Evolutionary conservation across 1,284 basidiomycete genomes (phyloP).

Genomic region (Thelephora terrestris): DNA sequence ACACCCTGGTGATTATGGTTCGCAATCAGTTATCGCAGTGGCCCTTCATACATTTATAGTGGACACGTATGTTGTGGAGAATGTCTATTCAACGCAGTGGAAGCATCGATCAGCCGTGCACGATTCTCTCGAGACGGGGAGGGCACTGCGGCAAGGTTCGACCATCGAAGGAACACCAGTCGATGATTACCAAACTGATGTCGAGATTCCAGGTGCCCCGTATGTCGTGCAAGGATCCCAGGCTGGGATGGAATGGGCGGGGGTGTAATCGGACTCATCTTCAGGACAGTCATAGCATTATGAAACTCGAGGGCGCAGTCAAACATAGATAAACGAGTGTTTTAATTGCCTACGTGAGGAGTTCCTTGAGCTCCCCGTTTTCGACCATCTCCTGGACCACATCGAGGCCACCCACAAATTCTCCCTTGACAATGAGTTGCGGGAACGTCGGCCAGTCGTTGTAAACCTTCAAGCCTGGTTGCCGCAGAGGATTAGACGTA

Average conservation of each 20-base stretch:
- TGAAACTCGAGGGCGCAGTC: conserved; percentile 4
- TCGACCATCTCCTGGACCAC: conserved; percentile 57
- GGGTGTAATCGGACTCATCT: conserved; percentile 29
- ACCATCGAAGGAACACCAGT: background rate
- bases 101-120: conserved; percentile 45
- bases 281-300: conserved; percentile 21
- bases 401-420: conserved; percentile 64
- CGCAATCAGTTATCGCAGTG: background rate
- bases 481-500: background rate
- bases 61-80: conserved; percentile 69
- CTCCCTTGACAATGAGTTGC: conserved; percentile 56
- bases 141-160: conserved; percentile 34
- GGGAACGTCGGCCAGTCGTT: conserved; percentile 66
- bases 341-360: conserved; percentile 17
- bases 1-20: conserved; percentile 41
- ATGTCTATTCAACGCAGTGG: conserved; percentile 67
- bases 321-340: background rate
- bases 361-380: conserved; percentile 32
- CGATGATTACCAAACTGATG: background rate
- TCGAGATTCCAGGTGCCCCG: conserved; percentile 25
- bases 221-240: conserved; percentile 29
- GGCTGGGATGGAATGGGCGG: conserved; percentile 32
- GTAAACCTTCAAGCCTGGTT: conserved; percentile 41
- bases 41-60: background rate
- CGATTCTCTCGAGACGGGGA: conserved; percentile 29